phyloP scores from a whole-genome alignment of 2,329 filamentous ascomycete species.

The Penicillium olsonii region DNA sequence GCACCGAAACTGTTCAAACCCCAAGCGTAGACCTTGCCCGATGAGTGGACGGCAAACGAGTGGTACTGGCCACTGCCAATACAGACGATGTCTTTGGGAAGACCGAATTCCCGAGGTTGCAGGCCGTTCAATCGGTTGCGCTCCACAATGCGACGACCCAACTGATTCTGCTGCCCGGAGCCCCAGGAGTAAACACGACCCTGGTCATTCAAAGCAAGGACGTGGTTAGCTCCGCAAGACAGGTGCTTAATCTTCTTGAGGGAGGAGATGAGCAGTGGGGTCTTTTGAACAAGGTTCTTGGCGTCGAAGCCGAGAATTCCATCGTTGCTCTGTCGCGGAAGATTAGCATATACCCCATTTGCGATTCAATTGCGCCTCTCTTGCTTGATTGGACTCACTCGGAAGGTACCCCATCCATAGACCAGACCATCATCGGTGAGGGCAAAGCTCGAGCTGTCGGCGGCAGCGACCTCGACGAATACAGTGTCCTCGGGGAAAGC shows the following conservation, averaged over 20 bases:
- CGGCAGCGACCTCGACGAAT: slow-evolving; percentile 60
- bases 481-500: slow-evolving; percentile 55
- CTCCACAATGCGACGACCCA: slow-evolving; percentile 65
- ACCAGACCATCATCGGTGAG: slow-evolving; percentile 62
- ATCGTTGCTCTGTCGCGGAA: slow-evolving; percentile 56
- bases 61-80: slow-evolving; percentile 76
- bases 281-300: slow-evolving; percentile 46
- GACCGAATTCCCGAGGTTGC: slow-evolving; percentile 58
- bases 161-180: slow-evolving; percentile 67
- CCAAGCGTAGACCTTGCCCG: slow-evolving; percentile 75
- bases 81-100: slow-evolving; percentile 60
- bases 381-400: slow-evolving; percentile 43
- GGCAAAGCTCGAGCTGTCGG: slow-evolving; percentile 61
- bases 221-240: slow-evolving; percentile 59
- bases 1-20: slow-evolving; percentile 86
- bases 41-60: slow-evolving; percentile 71
- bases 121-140: slow-evolving; percentile 58
- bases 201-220: slow-evolving; percentile 58
- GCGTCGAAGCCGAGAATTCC: slow-evolving; percentile 62
- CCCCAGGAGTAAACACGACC: slow-evolving; percentile 66
- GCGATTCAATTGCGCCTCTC: background rate
- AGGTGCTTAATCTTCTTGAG: slow-evolving; percentile 58
- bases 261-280: slow-evolving; percentile 50
- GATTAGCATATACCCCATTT: slow-evolving; percentile 10
- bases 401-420: slow-evolving; percentile 65